These are phyloP conservation scores for Rhizophora apiculata DNA, from an alignment of 345 rosid species.

Conservation along the genomic window DNA sequence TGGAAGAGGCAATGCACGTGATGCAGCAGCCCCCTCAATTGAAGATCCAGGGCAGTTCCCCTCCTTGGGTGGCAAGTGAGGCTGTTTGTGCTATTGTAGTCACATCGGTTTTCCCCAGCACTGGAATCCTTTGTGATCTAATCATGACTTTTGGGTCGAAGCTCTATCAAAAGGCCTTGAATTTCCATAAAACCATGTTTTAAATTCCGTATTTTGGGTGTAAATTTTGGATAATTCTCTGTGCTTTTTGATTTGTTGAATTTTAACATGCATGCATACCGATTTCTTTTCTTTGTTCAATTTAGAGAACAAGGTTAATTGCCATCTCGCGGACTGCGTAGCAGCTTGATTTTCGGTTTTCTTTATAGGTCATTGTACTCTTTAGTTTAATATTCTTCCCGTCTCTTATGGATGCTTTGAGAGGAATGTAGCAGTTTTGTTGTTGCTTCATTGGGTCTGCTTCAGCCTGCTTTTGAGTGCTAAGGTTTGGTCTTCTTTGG, in stretches of 20 bases:
- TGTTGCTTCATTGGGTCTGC: too few relatives aligned
- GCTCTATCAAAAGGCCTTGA: not conserved
- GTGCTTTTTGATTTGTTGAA: not conserved
- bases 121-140: not conserved
- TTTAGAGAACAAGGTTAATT: not conserved
- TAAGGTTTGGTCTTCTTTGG: too few relatives aligned
- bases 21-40: constrained; percentile 50
- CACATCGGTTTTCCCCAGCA: not conserved
- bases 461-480: too few relatives aligned
- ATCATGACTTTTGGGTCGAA: not conserved
- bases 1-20: constrained; percentile 17
- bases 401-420: too few relatives aligned
- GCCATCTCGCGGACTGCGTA: not conserved
- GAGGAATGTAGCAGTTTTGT: too few relatives aligned
- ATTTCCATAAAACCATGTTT: not conserved
- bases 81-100: not conserved
- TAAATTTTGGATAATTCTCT: not conserved
- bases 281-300: not conserved
- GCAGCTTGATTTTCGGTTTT: not conserved
- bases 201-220: not conserved
- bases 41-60: constrained; percentile 70
- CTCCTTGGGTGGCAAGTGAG: constrained; percentile 60
- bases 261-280: constrained; percentile 2
- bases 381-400: too few relatives aligned
- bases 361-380: not conserved